A percentile compares a stretch with the other conserved stretches of the same genome.
phyloP scores from a whole-genome alignment of 768 basidiomycete species.

The Collybia nuda region DNA sequence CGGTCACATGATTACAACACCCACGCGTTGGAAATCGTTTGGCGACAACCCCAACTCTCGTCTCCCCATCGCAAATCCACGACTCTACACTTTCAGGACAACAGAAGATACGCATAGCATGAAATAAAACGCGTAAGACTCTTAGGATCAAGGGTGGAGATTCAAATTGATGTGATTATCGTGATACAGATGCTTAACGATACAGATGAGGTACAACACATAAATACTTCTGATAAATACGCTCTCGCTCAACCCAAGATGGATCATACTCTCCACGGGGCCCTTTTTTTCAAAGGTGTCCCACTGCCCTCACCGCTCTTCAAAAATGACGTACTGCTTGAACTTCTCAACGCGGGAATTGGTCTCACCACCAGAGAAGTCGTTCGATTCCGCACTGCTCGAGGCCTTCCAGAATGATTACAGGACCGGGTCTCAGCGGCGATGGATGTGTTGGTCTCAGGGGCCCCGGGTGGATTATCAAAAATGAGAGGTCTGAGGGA shows the following conservation, averaged over 20 bases:
- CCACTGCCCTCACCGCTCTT: neutral
- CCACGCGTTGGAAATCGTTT: too few species aligned
- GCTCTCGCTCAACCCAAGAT: neutral
- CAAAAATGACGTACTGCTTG: too few species aligned
- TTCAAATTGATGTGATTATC: too few species aligned
- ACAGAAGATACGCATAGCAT: too few species aligned
- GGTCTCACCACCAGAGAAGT: constrained; percentile 5
- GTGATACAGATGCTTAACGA: neutral
- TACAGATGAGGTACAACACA: neutral
- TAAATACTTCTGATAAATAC: constrained; percentile 16
- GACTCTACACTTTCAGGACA: too few species aligned
- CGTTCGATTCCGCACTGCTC: constrained; percentile 13
- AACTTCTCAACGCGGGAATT: neutral
- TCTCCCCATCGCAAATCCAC: too few species aligned
- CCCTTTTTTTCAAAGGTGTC: constrained; percentile 3
- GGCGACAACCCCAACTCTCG: too few species aligned
- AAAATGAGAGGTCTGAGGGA: neutral
- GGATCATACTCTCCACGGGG: constrained; percentile 13
- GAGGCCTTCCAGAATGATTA: constrained; percentile 10
- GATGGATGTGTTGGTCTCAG: constrained; percentile 1
- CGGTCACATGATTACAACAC: too few species aligned
- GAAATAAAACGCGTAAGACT: neutral
- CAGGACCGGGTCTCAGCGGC: constrained; percentile 8
- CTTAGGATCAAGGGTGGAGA: too few species aligned
- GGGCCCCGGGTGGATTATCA: constrained; percentile 4